phyloP scores from a whole-genome alignment of 805 yeast species.

The Kazachstania martiniae region DNA sequence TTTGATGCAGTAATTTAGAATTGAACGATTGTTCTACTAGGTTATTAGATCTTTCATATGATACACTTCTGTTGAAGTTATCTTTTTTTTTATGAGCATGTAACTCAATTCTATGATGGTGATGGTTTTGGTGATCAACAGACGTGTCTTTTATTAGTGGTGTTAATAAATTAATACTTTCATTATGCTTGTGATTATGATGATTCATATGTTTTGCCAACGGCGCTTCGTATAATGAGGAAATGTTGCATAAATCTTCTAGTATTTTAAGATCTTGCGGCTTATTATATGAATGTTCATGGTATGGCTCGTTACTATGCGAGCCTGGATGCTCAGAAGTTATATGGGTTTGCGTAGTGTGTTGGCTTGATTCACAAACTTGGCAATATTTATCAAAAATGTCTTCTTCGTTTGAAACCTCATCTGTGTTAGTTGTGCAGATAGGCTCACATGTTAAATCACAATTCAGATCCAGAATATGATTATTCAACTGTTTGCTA shows the following conservation, averaged over 20 bases:
- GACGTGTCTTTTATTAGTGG: constrained; percentile 4
- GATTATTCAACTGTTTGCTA: constrained; percentile 1
- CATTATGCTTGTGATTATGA: constrained; percentile 8
- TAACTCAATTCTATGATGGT: constrained; percentile 30
- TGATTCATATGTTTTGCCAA: constrained; percentile 25
- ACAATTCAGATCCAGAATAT: constrained; percentile 8
- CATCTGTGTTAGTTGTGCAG: constrained; percentile 2
- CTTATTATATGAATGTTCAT: constrained; percentile 17
- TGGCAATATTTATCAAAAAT: constrained; percentile 27
- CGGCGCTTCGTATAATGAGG: constrained; percentile 27
- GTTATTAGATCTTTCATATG: neutral
- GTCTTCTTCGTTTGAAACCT: constrained; percentile 9
- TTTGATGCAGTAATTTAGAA: neutral
- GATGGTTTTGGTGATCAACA: constrained; percentile 21
- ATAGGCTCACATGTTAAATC: constrained; percentile 19
- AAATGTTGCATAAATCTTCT: constrained; percentile 25
- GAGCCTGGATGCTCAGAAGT: too few species aligned
- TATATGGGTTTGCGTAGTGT: neutral
- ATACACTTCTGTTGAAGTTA: neutral
- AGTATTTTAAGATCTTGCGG: constrained; percentile 22
- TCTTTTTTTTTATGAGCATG: constrained; percentile 22
- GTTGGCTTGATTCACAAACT: constrained; percentile 17
- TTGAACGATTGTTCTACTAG: too few species aligned
- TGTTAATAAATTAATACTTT: constrained; percentile 7
- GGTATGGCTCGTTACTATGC: constrained; percentile 1